phyloP scores from a whole-genome alignment of 225 moss, liverwort and hornwort species.

The Climacium dendroides region DNA sequence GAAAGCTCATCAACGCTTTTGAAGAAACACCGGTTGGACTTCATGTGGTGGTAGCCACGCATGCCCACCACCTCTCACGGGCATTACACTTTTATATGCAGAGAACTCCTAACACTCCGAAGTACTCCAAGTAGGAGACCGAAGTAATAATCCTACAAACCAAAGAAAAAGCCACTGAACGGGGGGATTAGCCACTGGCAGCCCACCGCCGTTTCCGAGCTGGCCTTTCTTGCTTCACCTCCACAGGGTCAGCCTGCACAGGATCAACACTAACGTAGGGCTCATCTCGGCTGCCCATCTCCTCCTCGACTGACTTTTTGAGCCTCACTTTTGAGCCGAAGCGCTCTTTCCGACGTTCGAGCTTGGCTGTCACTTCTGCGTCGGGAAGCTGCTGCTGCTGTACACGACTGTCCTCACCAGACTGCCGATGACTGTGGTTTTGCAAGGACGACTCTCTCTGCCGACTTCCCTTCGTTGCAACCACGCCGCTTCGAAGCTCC shows the following conservation, averaged over 20 bases:
- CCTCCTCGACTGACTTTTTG: conserved; percentile 51
- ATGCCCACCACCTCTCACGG: neutral
- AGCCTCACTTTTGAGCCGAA: conserved; percentile 54
- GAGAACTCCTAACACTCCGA: neutral
- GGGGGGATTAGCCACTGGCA: conserved; percentile 50
- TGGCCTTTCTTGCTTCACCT: conserved; percentile 93
- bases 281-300: conserved; percentile 41
- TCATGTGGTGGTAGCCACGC: neutral
- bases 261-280: conserved; percentile 6
- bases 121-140: conserved; percentile 3
- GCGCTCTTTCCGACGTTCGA: conserved; percentile 84
- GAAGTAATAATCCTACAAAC: conserved; percentile 4
- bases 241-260: conserved; percentile 51
- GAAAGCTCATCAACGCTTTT: conserved; percentile 6
- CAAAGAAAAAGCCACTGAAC: neutral
- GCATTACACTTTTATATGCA: conserved; percentile 9
- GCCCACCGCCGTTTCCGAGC: conserved; percentile 94
- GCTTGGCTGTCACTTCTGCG: conserved; percentile 37
- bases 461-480: conserved; percentile 23
- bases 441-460: conserved; percentile 14
- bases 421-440: conserved; percentile 19
- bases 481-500: conserved; percentile 26
- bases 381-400: conserved; percentile 21
- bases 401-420: conserved; percentile 13
- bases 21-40: neutral